Evolutionary conservation across 495 filamentous ascomycete species (phyloP), one percentile per base, ranked within the genome.

Genomic region (Xylaria intraflava): DNA sequence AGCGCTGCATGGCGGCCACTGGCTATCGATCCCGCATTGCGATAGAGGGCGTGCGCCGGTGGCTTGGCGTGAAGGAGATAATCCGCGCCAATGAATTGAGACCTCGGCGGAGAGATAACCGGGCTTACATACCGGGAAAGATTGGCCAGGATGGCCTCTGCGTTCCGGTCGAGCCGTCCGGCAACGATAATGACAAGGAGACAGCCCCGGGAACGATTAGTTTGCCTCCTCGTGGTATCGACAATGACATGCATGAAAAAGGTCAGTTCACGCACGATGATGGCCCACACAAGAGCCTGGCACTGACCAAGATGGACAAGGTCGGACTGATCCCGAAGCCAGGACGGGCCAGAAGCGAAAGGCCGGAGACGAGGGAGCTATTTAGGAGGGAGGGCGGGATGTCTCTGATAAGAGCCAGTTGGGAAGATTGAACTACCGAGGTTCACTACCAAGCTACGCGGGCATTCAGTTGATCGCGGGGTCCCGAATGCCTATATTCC

Each of bases 11-110:
- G 50, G 38, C 30, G 22, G 26, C 50, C n/a, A 53, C 50, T 38
- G 31, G 16, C 23, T 53, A 53, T 42, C 50, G 50, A 36, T 45
- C 50, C 38, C 49, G 49, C 11, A 52, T 45, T 42, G 40, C 50
- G 3, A 36, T 53, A 19, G 40, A 53, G 14, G 41, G 50, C 8
- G 50, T 45, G 16, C 41, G 16, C 35, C 50, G 41, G 30, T 45
- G 22, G 40, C 44, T 53, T 38, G 50, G 50, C 6, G 20, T 8
- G 9, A 42, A 45, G n/a, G 50, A 38, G 22, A 2, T 20, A 7
- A 19, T 42, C 23, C 49, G 17, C 19, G 49, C 49, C 26, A 43
- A 51, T 4, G 49, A 51, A 14, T 33, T 51, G 24, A 31, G 49
- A 6, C 49, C 49, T 31, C 49, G 38, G 16, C 17, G 16, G 11